Evolutionary conservation across 495 filamentous ascomycete genomes (phyloP).

Genomic region (Penicillium desertorum): DNA sequence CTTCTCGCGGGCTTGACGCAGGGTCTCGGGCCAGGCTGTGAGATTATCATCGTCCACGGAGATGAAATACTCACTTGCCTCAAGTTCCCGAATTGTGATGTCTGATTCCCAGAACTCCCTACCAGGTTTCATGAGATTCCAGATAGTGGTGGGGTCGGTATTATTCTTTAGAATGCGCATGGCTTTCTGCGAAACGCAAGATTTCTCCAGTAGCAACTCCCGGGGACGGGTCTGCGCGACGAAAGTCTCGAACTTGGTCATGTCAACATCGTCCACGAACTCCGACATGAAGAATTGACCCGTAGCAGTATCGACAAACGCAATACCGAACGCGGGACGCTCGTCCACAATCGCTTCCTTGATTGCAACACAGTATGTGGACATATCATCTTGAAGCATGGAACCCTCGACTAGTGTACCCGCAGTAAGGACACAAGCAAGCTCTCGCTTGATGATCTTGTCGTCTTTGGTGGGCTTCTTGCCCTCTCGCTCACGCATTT

Average conservation of each 20-base stretch:
- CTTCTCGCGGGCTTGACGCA: constrained; percentile 71
- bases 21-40: constrained; percentile 76
- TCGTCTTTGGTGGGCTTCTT: constrained; percentile 63
- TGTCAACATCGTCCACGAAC: constrained; percentile 86
- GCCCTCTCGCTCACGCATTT: constrained; percentile 88
- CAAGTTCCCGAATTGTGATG: constrained; percentile 75
- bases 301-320: constrained; percentile 94
- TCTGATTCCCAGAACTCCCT: constrained; percentile 94
- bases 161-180: constrained; percentile 97
- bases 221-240: constrained; percentile 90
- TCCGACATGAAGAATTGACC: constrained; percentile 92
- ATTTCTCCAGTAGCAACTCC: constrained; percentile 89
- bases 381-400: constrained; percentile 98
- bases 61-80: constrained; percentile 77
- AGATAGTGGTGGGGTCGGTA: constrained; percentile 87
- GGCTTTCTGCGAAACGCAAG: constrained; percentile 75
- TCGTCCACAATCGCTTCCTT: constrained; percentile 81
- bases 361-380: constrained; percentile 93
- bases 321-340: constrained; percentile 81
- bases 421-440: constrained; percentile 84
- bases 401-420: constrained; percentile 92
- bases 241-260: constrained; percentile 98
- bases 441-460: constrained; percentile 89
- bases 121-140: constrained; percentile 85
- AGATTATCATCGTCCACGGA: constrained; percentile 58